Base-by-base conservation (phyloP, 495 filamentous ascomycete species). In the Oleoguttula mirabilis region DNA sequence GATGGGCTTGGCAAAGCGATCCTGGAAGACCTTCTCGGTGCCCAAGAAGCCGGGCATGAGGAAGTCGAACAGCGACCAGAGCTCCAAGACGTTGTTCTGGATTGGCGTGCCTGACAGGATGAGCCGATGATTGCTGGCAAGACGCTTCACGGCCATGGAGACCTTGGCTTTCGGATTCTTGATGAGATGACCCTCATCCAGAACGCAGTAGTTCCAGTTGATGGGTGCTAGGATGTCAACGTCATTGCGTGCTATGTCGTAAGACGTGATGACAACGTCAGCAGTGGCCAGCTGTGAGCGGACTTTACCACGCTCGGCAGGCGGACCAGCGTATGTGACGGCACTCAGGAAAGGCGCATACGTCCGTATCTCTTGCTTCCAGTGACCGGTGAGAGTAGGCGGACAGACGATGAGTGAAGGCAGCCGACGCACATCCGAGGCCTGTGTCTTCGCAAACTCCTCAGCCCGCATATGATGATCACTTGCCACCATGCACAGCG, bases 41-140 rank as follows among this genome's bases (percentile, higher is more conserved):
- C 90, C 90, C 6, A 98, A 67, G 70, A 98, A 98, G 5, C 90
- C 92, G 3, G 90, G 90, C 90, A 98, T 98, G 45, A 98, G 65
- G 67, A 98, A 98, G 61, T 98, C 90, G 55, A 98, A 96, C 5
- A 98, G 73, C 0, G 92, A 96, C 90, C 90, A 98, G n/a, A 98
- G 69, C 56, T 98, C 90, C 6, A 94, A 70, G 15, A 98, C 80
- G 58, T 96, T 98, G 62, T 98, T 98, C 59, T 98, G 90, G 54
- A 98, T 98, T 0, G 90, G 90, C 2, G 90, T 98, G 31, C 90
- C 90, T 10, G 90, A 96, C 4, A 98, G 73, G 48, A 98, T 96
- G 25, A 98, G 69, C 10, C 90, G 84, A 60, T 98, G 90, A 48
- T 96, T 94, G 59, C 84, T 92, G 19, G 71, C 55, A 25, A 98